phyloP scores from a whole-genome alignment of 441 rosid genomes.

The Erodium chrysanthum region DNA sequence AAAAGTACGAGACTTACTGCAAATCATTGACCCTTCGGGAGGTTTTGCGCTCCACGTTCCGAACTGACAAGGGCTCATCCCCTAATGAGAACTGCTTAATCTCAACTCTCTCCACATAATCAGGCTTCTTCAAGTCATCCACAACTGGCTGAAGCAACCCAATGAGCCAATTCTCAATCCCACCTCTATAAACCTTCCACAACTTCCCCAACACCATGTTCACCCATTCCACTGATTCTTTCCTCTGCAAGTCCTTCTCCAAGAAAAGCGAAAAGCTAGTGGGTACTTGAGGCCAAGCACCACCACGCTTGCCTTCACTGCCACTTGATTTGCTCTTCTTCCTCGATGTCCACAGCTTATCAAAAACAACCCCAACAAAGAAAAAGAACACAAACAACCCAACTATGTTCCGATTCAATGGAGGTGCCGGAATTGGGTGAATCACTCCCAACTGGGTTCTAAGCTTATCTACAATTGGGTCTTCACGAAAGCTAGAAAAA shows the following conservation, averaged over 20 bases:
- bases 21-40: slow-evolving; percentile 84
- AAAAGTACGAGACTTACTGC: slow-evolving; percentile 48
- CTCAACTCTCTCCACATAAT: slow-evolving; percentile 82
- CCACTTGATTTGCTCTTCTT: slow-evolving; percentile 26
- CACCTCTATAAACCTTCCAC: slow-evolving; percentile 89
- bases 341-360: slow-evolving; percentile 69
- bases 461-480: slow-evolving; percentile 77
- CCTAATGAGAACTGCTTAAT: slow-evolving; percentile 89
- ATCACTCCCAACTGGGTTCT: slow-evolving; percentile 81
- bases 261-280: too few species aligned
- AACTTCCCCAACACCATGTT: slow-evolving; percentile 93
- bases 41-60: slow-evolving; percentile 88
- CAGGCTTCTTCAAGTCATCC: slow-evolving; percentile 82
- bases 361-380: slow-evolving; percentile 80
- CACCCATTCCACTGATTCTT: slow-evolving; percentile 88
- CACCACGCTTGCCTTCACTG: slow-evolving; percentile 23
- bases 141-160: slow-evolving; percentile 92
- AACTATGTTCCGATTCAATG: slow-evolving; percentile 46
- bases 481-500: slow-evolving; percentile 58
- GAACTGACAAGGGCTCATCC: slow-evolving; percentile 84
- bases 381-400: slow-evolving; percentile 73
- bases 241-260: too few species aligned
- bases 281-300: slow-evolving; percentile 9
- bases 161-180: slow-evolving; percentile 76
- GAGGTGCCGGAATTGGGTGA: slow-evolving; percentile 88